A percentile compares a stretch with the other conserved stretches of the same genome.
These are phyloP conservation scores for Neurospora tetrasperma DNA, from an alignment of 495 filamentous ascomycete genomes.

Conservation along the genomic window DNA sequence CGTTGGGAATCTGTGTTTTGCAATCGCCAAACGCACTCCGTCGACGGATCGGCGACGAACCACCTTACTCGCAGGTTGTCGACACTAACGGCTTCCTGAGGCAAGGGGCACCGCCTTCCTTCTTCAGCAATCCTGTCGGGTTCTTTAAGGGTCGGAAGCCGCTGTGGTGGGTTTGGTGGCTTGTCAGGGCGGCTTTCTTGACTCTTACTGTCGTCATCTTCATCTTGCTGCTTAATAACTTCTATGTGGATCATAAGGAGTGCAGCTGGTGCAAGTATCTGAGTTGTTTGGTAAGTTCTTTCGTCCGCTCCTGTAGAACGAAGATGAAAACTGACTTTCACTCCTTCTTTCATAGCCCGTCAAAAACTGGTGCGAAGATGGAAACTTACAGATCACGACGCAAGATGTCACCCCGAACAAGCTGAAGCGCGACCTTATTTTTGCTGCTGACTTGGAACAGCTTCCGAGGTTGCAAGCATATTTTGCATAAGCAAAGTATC, in stretches of 20 bases:
- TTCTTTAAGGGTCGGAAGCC: constrained; percentile 91
- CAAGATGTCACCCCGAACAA: constrained; percentile 19
- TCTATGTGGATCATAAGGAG: constrained; percentile 65
- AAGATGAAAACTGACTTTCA: constrained; percentile 17
- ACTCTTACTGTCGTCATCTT: constrained; percentile 70
- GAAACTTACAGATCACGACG: constrained; percentile 32
- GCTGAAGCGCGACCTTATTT: constrained; percentile 14
- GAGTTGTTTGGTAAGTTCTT: constrained; percentile 71
- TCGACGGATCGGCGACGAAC: constrained; percentile 60
- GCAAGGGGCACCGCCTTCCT: constrained; percentile 40
- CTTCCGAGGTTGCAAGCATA: constrained; percentile 2
- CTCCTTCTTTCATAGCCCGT: constrained; percentile 42
- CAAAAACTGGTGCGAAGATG: constrained; percentile 69
- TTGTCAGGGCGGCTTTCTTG: constrained; percentile 70
- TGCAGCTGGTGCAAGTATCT: constrained; percentile 92
- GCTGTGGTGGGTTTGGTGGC: constrained; percentile 97
- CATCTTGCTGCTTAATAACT: constrained; percentile 77
- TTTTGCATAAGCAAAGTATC: not conserved
- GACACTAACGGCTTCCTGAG: constrained; percentile 27
- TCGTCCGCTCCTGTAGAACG: not conserved
- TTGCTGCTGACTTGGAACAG: constrained; percentile 11
- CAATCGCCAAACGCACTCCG: constrained; percentile 77
- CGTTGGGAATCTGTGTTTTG: constrained; percentile 74
- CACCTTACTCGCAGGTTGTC: constrained; percentile 31
- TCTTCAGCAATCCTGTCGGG: constrained; percentile 56